Percentiles rank a stretch among this genome's conserved stretches.
Conservation (phyloP, 805 yeast species). For the Candida chauliodis region DNA sequence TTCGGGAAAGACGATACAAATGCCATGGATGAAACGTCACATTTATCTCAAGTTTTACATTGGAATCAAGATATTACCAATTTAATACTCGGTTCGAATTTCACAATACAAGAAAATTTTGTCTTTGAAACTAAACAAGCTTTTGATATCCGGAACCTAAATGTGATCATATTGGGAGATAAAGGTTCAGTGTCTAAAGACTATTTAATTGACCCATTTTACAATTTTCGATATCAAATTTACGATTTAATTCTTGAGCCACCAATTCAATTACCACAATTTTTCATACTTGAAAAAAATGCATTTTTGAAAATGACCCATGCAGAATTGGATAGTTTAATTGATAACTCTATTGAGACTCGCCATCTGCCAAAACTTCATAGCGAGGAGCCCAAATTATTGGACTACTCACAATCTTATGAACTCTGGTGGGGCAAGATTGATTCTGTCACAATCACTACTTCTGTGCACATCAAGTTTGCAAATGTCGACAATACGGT, state of each 20-base stretch:
- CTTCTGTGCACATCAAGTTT: constrained; percentile 46
- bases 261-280: constrained; percentile 1
- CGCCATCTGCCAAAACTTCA: not conserved
- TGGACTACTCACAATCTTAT: constrained; percentile 27
- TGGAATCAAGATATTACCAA: constrained; percentile 4
- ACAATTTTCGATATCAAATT: constrained; percentile 40
- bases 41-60: constrained; percentile 38
- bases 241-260: constrained; percentile 6
- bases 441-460: constrained; percentile 17
- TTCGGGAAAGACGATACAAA: constrained; percentile 34
- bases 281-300: constrained; percentile 27
- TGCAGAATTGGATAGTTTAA: constrained; percentile 17
- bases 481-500: constrained; percentile 29
- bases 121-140: constrained; percentile 8
- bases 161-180: constrained; percentile 8
- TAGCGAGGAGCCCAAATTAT: constrained; percentile 24
- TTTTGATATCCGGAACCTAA: constrained; percentile 11
- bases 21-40: constrained; percentile 48
- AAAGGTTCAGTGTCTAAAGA: not conserved
- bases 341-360: constrained; percentile 18
- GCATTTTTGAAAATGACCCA: constrained; percentile 34
- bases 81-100: constrained; percentile 12
- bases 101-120: constrained; percentile 6
- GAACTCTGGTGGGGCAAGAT: constrained; percentile 49
- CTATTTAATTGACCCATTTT: constrained; percentile 32